Evolutionary conservation across 164 flowering plant species (phyloP).

Genomic region (Dillenia suffruticosa): DNA sequence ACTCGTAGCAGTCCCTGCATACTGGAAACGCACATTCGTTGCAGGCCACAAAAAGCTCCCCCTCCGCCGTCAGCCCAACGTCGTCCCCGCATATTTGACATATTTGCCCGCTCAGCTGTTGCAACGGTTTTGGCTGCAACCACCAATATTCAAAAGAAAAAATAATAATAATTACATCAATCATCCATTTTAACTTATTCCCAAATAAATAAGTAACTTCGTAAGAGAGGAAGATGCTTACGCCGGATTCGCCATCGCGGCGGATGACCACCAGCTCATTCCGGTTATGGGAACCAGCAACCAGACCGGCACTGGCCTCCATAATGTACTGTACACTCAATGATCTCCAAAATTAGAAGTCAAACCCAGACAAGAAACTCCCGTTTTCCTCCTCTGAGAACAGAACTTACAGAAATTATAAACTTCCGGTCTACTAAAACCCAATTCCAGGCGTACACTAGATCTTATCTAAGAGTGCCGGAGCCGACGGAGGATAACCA

Average conservation of each 20-base stretch:
- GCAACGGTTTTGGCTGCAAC: slow-evolving; percentile 33
- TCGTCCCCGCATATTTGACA: slow-evolving; percentile 64
- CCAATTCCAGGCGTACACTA: too few species aligned
- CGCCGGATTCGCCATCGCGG: slow-evolving; percentile 39
- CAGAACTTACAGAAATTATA: too few species aligned
- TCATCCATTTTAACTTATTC: not conserved
- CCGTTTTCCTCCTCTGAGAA: slow-evolving; percentile 2
- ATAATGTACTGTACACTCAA: slow-evolving; percentile 13
- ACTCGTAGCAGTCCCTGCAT: slow-evolving; percentile 57
- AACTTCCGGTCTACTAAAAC: too few species aligned
- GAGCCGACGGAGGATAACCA: too few species aligned
- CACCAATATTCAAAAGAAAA: not conserved
- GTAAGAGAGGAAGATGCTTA: slow-evolving; percentile 14
- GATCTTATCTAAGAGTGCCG: too few species aligned
- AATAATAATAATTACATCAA: not conserved
- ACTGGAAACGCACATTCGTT: slow-evolving; percentile 62
- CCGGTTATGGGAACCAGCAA: slow-evolving; percentile 64
- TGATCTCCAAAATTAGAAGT: not conserved
- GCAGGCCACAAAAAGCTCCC: slow-evolving; percentile 58
- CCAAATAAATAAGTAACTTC: not conserved
- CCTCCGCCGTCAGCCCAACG: slow-evolving; percentile 42
- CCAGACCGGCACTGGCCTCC: slow-evolving; percentile 60
- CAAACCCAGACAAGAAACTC: slow-evolving; percentile 1
- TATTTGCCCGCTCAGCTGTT: slow-evolving; percentile 35
- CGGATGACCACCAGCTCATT: slow-evolving; percentile 59